Evolutionary conservation across 371 early-diverging fungal species (phyloP).

Genomic region (Umbelopsis sp.): DNA sequence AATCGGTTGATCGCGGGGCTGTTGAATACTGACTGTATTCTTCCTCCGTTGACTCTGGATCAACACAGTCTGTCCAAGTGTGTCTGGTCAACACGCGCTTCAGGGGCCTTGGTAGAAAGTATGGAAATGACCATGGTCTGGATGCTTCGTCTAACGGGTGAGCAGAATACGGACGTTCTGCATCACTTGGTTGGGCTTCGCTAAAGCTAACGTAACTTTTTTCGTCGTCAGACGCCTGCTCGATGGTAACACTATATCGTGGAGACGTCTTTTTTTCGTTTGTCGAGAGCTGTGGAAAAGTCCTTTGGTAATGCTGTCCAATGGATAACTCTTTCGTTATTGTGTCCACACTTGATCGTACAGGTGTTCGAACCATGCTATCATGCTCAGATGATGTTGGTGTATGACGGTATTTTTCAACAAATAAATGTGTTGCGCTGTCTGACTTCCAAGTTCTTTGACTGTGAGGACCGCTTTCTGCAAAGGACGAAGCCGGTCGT

Average conservation of each 20-base stretch:
- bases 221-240: background rate
- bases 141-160: background rate
- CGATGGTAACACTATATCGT: no score
- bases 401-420: no score
- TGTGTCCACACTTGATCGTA: no score
- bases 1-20: background rate
- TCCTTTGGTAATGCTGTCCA: background rate
- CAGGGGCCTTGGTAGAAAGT: constrained; percentile 6
- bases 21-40: background rate
- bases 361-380: no score
- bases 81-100: constrained; percentile 8
- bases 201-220: background rate
- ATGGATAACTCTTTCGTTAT: background rate
- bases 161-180: background rate
- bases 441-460: constrained; percentile 1
- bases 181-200: background rate
- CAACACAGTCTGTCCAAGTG: constrained; percentile 9
- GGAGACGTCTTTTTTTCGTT: no score
- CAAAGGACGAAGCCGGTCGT: constrained; percentile 6
- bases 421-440: no score
- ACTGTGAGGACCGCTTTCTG: background rate
- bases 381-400: no score
- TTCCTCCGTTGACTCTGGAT: background rate
- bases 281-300: background rate
- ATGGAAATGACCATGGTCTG: constrained; percentile 13